Conservation (phyloP, 1,284 basidiomycete species). For the Trichosporon coremiiforme region DNA sequence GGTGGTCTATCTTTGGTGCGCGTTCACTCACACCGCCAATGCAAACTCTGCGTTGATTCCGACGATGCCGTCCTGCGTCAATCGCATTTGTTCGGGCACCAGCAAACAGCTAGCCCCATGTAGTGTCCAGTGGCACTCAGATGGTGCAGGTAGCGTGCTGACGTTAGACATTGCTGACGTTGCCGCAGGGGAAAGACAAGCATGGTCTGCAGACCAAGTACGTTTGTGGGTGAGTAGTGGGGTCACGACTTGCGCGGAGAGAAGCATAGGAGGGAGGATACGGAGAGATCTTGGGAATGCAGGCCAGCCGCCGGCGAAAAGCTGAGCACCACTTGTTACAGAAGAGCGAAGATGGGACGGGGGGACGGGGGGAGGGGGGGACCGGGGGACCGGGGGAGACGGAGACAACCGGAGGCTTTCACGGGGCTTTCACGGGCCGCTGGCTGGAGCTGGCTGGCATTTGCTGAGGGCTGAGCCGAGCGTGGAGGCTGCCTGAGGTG, state of each 20-base stretch:
- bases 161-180: conserved; percentile 1
- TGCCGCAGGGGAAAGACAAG: not conserved
- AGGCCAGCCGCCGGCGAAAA: conserved; percentile 3
- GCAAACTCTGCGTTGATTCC: conserved; percentile 1
- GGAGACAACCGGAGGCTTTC: conserved; percentile 1
- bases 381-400: no score
- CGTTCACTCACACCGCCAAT: not conserved
- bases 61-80: not conserved
- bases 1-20: not conserved
- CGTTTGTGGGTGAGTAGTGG: not conserved
- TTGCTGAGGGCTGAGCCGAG: no score
- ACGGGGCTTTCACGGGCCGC: not conserved
- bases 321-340: not conserved
- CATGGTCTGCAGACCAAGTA: not conserved
- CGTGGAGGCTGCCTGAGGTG: not conserved
- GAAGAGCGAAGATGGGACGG: not conserved
- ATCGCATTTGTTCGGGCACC: not conserved
- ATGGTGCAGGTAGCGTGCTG: not conserved
- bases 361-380: no score
- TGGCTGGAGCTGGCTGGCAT: not conserved
- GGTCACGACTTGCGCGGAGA: not conserved
- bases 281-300: conserved; percentile 12
- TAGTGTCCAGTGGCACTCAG: not conserved
- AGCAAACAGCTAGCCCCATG: not conserved
- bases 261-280: not conserved